phyloP scores from a whole-genome alignment of 176 grass and related monocot species.

The Triticum turgidum region DNA sequence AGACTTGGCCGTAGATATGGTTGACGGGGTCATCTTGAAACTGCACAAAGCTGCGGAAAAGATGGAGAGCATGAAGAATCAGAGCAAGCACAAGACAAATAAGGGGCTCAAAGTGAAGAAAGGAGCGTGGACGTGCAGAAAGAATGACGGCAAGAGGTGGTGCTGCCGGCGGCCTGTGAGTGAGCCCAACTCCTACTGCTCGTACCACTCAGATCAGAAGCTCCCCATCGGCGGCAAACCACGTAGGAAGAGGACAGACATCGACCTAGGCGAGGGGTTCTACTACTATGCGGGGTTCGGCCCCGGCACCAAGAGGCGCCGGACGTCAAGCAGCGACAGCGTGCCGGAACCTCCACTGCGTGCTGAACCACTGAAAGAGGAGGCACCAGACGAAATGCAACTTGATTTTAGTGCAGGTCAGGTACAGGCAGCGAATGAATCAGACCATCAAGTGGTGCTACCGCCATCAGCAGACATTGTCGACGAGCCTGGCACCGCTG shows the following conservation, averaged over 20 bases:
- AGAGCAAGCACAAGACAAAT: background rate
- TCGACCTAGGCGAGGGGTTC: background rate
- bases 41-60: background rate
- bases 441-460: background rate
- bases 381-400: background rate
- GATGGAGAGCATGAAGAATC: background rate
- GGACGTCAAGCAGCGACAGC: background rate
- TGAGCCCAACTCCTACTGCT: slow-evolving; percentile 23
- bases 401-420: background rate
- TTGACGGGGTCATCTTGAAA: no score
- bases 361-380: background rate
- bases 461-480: no score
- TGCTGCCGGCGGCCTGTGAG: slow-evolving; percentile 17
- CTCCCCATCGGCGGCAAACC: background rate
- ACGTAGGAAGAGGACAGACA: slow-evolving; percentile 5
- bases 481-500: no score
- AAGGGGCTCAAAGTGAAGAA: slow-evolving; percentile 10
- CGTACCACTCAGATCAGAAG: slow-evolving; percentile 34
- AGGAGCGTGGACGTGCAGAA: slow-evolving; percentile 32
- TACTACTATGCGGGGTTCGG: slow-evolving; percentile 63
- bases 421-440: background rate
- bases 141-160: slow-evolving; percentile 52
- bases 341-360: background rate
- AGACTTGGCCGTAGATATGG: background rate
- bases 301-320: slow-evolving; percentile 42